Evolutionary conservation across 306 rosid genomes (phyloP).

Genomic region (Quercus bicolor): DNA sequence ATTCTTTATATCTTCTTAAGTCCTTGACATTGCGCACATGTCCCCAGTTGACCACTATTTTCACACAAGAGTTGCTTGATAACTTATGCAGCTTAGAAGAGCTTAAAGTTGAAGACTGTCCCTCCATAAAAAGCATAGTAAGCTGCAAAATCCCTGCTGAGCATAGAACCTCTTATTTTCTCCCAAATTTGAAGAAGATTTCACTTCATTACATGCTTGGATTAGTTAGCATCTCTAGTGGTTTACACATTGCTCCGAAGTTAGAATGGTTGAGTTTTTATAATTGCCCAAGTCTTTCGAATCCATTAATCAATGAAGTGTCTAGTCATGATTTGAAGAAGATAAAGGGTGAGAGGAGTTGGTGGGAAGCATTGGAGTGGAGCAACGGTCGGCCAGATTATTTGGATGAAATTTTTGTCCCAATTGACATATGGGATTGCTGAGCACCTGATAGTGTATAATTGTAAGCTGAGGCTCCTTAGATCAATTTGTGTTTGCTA

Average conservation of each 20-base stretch:
- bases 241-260: not conserved
- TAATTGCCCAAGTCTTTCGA: conserved; percentile 15
- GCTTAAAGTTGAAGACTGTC: conserved; percentile 21
- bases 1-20: not conserved
- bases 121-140: conserved; percentile 6
- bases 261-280: conserved; percentile 13
- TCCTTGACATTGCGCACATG: conserved; percentile 23
- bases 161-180: not conserved
- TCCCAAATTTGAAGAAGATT: conserved; percentile 5
- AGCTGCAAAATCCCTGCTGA: not conserved
- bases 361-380: conserved; percentile 22
- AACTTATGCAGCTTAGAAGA: conserved; percentile 2
- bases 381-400: not conserved
- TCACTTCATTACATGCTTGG: conserved; percentile 7
- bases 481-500: not conserved
- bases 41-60: conserved; percentile 16
- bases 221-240: conserved; percentile 11
- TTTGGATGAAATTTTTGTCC: not conserved
- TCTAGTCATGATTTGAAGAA: not conserved
- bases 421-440: not conserved
- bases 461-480: not conserved
- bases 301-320: not conserved
- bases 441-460: not conserved
- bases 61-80: not conserved
- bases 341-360: conserved; percentile 16